phyloP scores from a whole-genome alignment of 2,329 filamentous ascomycete species.

The Epicoccum sorghinum region DNA sequence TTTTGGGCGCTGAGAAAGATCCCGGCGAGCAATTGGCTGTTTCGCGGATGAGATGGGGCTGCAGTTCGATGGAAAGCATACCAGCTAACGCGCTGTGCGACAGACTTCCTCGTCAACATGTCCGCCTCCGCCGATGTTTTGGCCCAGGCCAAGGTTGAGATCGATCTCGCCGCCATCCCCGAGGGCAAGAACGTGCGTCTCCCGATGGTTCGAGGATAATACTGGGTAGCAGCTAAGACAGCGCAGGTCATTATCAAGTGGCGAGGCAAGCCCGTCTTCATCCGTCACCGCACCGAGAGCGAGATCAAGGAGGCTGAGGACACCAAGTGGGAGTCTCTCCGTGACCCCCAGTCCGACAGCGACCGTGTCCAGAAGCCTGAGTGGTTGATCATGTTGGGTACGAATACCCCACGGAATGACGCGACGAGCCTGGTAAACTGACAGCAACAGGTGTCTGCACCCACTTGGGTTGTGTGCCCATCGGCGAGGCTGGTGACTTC shows the following conservation, averaged over 20 bases:
- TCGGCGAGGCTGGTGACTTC: slow-evolving; percentile 96
- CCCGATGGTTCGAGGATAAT: not conserved
- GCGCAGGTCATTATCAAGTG: slow-evolving; percentile 96
- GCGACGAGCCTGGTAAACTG: slow-evolving; percentile 22
- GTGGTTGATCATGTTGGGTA: slow-evolving; percentile 99
- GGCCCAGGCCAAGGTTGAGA: slow-evolving; percentile 99
- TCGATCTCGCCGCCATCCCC: slow-evolving; percentile 88
- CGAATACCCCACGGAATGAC: not conserved
- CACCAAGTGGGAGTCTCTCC: slow-evolving; percentile 79
- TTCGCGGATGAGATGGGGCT: slow-evolving; percentile 35
- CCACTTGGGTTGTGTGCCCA: slow-evolving; percentile 98
- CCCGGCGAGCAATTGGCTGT: slow-evolving; percentile 37
- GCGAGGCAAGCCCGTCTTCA: slow-evolving; percentile 99
- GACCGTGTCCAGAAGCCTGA: slow-evolving; percentile 98
- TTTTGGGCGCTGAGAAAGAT: slow-evolving; percentile 2
- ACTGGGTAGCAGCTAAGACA: slow-evolving; percentile 22
- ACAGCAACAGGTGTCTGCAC: slow-evolving; percentile 84
- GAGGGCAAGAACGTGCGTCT: slow-evolving; percentile 96
- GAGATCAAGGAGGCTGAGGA: slow-evolving; percentile 97
- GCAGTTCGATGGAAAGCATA: slow-evolving; percentile 31
- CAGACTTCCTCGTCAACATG: slow-evolving; percentile 99
- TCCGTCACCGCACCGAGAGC: slow-evolving; percentile 91
- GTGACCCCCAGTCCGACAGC: slow-evolving; percentile 88
- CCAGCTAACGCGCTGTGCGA: slow-evolving; percentile 38
- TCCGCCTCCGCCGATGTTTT: slow-evolving; percentile 97